Percentiles rank a stretch among this genome's conserved stretches.
Evolutionary conservation across 2,329 filamentous ascomycete genomes (phyloP).

Genomic region (Fusarium domesticum): DNA sequence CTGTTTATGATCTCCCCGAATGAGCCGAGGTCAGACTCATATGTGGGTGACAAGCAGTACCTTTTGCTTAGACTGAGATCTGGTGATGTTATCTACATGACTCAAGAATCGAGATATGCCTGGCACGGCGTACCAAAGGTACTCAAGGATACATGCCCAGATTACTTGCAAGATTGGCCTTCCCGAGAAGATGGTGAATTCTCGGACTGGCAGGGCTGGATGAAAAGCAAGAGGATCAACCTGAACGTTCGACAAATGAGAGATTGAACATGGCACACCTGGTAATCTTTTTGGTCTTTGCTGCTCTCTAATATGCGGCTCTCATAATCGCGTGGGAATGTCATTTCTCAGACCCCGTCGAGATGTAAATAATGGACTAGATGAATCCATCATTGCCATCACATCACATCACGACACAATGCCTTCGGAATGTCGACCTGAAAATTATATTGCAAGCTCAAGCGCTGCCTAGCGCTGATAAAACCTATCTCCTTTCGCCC

Average conservation of each 20-base stretch:
- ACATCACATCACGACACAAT: too few relatives aligned
- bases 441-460: too few relatives aligned
- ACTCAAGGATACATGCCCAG: conserved; percentile 73
- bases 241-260: conserved; percentile 90
- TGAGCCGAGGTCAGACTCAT: conserved; percentile 14
- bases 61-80: conserved; percentile 69
- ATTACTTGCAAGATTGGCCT: conserved; percentile 73
- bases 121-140: conserved; percentile 97
- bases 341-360: too few relatives aligned
- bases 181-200: conserved; percentile 48
- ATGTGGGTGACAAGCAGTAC: conserved; percentile 42
- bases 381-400: too few relatives aligned
- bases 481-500: too few relatives aligned
- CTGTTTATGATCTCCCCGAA: conserved; percentile 80
- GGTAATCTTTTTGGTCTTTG: neutral
- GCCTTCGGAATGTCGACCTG: too few relatives aligned
- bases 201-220: conserved; percentile 78
- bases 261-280: conserved; percentile 38
- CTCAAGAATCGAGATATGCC: conserved; percentile 73
- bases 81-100: conserved; percentile 91
- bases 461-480: too few relatives aligned
- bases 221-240: conserved; percentile 83
- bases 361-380: too few relatives aligned
- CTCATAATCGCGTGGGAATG: too few relatives aligned
- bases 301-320: too few relatives aligned